These are phyloP conservation scores for Pythium phragmitis DNA, from an alignment of 352 stramenopile genomes.

Conservation along the genomic window DNA sequence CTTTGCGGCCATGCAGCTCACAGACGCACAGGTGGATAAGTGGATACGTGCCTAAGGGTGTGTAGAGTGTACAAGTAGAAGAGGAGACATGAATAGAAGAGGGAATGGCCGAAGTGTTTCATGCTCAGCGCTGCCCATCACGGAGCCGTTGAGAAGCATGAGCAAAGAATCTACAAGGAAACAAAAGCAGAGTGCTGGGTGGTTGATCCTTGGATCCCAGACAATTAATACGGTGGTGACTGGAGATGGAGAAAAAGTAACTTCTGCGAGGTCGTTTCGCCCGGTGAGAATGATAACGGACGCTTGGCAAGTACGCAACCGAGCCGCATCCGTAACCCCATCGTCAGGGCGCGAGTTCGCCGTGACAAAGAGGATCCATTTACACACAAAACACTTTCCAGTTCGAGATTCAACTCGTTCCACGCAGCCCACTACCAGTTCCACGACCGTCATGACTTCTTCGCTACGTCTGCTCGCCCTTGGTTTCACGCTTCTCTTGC, in stretches of 20 bases:
- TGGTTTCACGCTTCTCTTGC: not conserved
- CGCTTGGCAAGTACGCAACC: not conserved
- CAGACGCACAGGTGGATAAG: slow-evolving; percentile 9
- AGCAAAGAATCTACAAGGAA: too few relatives aligned
- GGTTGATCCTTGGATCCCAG: too few relatives aligned
- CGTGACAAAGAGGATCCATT: not conserved
- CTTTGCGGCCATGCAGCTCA: slow-evolving; percentile 32
- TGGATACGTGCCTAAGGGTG: slow-evolving; percentile 16
- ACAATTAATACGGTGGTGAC: too few relatives aligned
- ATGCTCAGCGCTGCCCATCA: too few relatives aligned
- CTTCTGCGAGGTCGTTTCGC: not conserved
- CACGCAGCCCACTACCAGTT: not conserved
- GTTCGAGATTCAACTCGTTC: not conserved
- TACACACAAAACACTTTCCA: not conserved
- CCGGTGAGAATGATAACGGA: not conserved
- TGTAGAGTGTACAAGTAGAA: not conserved
- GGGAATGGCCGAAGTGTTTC: too few relatives aligned
- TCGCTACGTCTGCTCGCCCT: not conserved
- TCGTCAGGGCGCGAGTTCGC: not conserved
- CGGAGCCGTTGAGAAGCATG: too few relatives aligned
- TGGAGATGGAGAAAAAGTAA: not conserved
- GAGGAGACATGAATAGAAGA: not conserved
- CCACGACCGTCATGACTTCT: not conserved
- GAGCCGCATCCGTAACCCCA: not conserved
- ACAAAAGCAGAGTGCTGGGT: too few relatives aligned